Evolutionary conservation across 1,284 basidiomycete genomes (phyloP).

Genomic region (Papiliotrema nemorosa): DNA sequence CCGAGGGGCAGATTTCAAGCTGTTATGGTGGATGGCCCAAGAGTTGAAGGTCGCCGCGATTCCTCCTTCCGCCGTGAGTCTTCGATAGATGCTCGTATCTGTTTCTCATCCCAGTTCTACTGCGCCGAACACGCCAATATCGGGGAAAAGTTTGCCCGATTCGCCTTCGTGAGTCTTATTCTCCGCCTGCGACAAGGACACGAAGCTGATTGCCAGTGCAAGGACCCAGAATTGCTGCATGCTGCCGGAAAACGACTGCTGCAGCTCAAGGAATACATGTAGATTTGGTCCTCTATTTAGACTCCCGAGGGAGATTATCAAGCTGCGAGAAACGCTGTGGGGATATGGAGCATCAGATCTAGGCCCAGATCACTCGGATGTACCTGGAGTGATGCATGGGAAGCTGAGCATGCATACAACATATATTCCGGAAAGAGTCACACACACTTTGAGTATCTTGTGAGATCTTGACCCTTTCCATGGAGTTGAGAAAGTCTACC

Average conservation of each 20-base stretch:
- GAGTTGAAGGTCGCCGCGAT: slow-evolving; percentile 86
- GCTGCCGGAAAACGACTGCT: slow-evolving; percentile 73
- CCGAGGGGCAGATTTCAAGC: slow-evolving; percentile 83
- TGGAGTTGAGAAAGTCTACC: no score
- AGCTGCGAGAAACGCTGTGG: no score
- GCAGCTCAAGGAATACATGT: slow-evolving; percentile 63
- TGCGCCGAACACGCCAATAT: slow-evolving; percentile 76
- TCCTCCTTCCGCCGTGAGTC: slow-evolving; percentile 78
- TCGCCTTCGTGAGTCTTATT: slow-evolving; percentile 63
- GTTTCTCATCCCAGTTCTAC: slow-evolving; percentile 76
- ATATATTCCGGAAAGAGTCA: no score
- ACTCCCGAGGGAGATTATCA: no score
- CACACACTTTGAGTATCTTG: no score
- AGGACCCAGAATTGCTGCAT: slow-evolving; percentile 76
- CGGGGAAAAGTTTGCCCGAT: slow-evolving; percentile 79
- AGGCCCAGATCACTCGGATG: no score
- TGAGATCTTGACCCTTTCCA: no score
- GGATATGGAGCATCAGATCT: no score
- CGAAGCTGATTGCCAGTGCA: slow-evolving; percentile 57
- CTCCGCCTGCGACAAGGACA: not conserved
- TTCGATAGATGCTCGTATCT: not conserved
- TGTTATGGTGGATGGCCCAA: slow-evolving; percentile 85
- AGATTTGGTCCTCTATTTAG: no score
- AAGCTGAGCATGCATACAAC: no score
- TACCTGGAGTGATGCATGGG: no score